These are phyloP conservation scores for Hansenula sp. DNA, from an alignment of 1,139 yeast species.

Conservation along the genomic window DNA sequence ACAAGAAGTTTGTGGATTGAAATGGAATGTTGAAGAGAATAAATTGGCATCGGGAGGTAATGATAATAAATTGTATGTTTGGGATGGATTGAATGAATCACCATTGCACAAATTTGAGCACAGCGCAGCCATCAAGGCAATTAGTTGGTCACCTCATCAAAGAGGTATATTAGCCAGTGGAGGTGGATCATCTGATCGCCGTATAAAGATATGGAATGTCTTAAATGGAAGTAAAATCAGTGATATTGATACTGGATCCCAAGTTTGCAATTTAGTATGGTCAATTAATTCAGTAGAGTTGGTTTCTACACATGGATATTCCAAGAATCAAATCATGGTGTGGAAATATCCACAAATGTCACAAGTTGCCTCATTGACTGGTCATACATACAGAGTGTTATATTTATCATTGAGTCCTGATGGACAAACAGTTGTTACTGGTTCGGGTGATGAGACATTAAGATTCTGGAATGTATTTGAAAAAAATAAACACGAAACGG, in stretches of 20 bases:
- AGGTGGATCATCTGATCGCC: slow-evolving; percentile 94
- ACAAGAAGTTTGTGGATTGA: slow-evolving; percentile 95
- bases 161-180: slow-evolving; percentile 92
- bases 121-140: slow-evolving; percentile 92
- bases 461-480: slow-evolving; percentile 93
- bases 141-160: slow-evolving; percentile 97
- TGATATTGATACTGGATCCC: slow-evolving; percentile 91
- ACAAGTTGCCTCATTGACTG: slow-evolving; percentile 89
- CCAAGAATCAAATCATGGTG: slow-evolving; percentile 83
- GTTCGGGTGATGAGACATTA: slow-evolving; percentile 97
- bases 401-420: slow-evolving; percentile 93
- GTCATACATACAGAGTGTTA: slow-evolving; percentile 89
- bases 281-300: slow-evolving; percentile 86
- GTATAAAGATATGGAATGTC: slow-evolving; percentile 91
- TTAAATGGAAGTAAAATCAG: slow-evolving; percentile 67
- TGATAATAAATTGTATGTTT: slow-evolving; percentile 77
- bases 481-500: slow-evolving; percentile 55
- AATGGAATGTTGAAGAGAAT: slow-evolving; percentile 89
- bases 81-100: slow-evolving; percentile 74
- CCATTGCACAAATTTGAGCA: slow-evolving; percentile 85
- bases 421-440: slow-evolving; percentile 97
- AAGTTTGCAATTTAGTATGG: slow-evolving; percentile 94
- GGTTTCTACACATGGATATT: slow-evolving; percentile 93
- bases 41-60: slow-evolving; percentile 92
- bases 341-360: slow-evolving; percentile 96